Conservation (phyloP, 257 asterid genomes). For the Plantago ovata region DNA sequence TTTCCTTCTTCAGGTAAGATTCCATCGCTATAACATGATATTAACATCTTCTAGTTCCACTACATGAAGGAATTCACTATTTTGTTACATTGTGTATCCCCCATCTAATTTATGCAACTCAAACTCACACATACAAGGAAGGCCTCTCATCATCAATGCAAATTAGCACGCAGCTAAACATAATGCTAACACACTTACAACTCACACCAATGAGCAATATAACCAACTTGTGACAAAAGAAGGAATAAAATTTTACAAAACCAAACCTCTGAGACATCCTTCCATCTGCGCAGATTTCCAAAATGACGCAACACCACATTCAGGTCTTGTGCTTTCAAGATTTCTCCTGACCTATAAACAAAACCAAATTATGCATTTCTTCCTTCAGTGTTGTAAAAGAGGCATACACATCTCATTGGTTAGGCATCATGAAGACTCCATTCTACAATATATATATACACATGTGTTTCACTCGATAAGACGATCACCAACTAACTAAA, state of each 20-base stretch:
- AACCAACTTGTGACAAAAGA: conserved; percentile 10
- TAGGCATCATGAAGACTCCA: conserved; percentile 9
- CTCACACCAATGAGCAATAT: not conserved
- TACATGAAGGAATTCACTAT: no score
- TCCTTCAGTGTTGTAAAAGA: not conserved
- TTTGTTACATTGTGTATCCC: no score
- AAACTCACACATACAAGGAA: not conserved
- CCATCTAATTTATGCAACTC: not conserved
- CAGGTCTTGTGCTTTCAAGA: conserved; percentile 65
- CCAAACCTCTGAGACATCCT: conserved; percentile 77
- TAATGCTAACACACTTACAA: conserved; percentile 1
- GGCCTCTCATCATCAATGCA: not conserved
- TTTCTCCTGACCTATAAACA: conserved; percentile 61
- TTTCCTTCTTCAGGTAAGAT: no score
- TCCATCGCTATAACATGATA: no score
- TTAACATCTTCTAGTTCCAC: no score
- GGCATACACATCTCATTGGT: conserved; percentile 14
- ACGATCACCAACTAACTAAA: not conserved
- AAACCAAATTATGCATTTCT: conserved; percentile 20
- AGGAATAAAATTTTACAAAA: conserved; percentile 16
- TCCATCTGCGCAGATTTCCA: conserved; percentile 61
- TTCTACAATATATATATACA: not conserved
- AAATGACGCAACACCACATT: conserved; percentile 81
- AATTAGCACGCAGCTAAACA: not conserved
- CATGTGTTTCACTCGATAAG: not conserved